A percentile compares a stretch with the other conserved stretches of the same genome.
Evolutionary conservation across 2,329 filamentous ascomycete species (phyloP).

Genomic region (Neofusicoccum ribis): DNA sequence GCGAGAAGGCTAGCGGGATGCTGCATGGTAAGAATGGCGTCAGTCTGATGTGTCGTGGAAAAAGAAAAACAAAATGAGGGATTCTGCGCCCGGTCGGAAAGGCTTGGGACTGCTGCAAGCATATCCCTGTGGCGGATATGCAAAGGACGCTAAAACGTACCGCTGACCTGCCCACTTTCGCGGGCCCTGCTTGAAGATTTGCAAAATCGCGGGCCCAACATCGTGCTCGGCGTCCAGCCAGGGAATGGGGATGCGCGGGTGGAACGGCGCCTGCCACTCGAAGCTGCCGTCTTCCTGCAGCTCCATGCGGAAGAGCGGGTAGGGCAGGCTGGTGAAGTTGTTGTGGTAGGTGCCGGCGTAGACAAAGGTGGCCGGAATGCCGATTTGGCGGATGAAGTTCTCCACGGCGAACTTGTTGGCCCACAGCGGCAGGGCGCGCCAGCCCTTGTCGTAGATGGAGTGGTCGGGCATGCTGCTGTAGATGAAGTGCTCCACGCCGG

Average conservation of each 20-base stretch:
- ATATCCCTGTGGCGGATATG: conserved; percentile 7
- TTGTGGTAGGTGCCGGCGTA: conserved; percentile 99
- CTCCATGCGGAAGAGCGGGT: conserved; percentile 95
- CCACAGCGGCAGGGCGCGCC: conserved; percentile 89
- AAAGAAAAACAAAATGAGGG: not conserved
- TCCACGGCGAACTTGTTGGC: conserved; percentile 89
- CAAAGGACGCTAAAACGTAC: conserved; percentile 41
- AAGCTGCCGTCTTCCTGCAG: conserved; percentile 82
- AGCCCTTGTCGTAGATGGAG: conserved; percentile 70
- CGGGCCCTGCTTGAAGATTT: conserved; percentile 92
- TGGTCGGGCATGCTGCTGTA: conserved; percentile 98
- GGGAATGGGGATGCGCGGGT: conserved; percentile 82
- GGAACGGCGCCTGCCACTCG: conserved; percentile 90
- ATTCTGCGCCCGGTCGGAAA: not conserved
- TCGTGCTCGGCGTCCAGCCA: conserved; percentile 98
- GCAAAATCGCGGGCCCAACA: conserved; percentile 84
- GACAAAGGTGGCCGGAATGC: conserved; percentile 84
- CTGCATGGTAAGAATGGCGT: conserved; percentile 43
- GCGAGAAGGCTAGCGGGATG: conserved; percentile 88
- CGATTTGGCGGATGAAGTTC: conserved; percentile 81
- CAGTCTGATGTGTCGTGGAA: not conserved
- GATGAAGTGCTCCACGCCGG: conserved; percentile 84
- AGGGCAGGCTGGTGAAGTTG: conserved; percentile 91
- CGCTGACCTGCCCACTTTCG: conserved; percentile 76
- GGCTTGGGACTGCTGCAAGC: not conserved